These are phyloP conservation scores for Ophiosphaerella korrae DNA, from an alignment of 2,329 filamentous ascomycete species.

Conservation along the genomic window DNA sequence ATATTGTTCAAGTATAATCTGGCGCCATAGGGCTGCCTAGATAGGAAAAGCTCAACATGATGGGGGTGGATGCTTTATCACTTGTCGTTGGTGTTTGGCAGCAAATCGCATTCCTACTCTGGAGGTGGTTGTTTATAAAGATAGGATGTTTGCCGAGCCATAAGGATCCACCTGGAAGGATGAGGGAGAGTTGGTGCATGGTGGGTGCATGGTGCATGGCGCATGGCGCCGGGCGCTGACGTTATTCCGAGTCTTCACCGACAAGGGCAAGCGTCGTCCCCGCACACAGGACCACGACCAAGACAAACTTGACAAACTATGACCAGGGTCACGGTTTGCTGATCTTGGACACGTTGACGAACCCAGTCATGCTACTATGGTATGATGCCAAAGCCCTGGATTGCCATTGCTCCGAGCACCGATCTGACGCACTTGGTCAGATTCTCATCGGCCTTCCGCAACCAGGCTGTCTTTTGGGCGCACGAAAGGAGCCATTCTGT, in stretches of 20 bases:
- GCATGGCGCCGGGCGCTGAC: constrained; percentile 7
- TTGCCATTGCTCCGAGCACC: constrained; percentile 21
- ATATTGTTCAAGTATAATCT: no score
- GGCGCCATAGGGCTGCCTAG: no score
- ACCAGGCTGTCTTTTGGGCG: constrained; percentile 1
- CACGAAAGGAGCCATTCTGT: neutral
- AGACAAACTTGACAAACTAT: no score
- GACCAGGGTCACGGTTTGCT: constrained; percentile 10
- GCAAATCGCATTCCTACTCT: no score
- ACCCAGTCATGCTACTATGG: constrained; percentile 6
- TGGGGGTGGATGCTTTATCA: no score
- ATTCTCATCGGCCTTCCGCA: neutral
- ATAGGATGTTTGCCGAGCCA: neutral
- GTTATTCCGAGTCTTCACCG: constrained; percentile 24
- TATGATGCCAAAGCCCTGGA: constrained; percentile 3
- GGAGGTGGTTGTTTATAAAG: no score
- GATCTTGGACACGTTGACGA: constrained; percentile 3
- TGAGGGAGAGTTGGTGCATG: constrained; percentile 6
- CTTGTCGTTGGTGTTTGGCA: no score
- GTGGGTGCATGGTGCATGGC: constrained; percentile 1
- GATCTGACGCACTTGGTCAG: constrained; percentile 5
- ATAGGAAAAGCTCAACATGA: no score
- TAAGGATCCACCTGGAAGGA: constrained; percentile 12
- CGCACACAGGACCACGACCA: constrained; percentile 9
- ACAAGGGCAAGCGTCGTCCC: constrained; percentile 18